Evolutionary conservation across 2,329 filamentous ascomycete genomes (phyloP), one percentile per base, ranked within the genome.

Genomic region (Lecanosticta acicola): DNA sequence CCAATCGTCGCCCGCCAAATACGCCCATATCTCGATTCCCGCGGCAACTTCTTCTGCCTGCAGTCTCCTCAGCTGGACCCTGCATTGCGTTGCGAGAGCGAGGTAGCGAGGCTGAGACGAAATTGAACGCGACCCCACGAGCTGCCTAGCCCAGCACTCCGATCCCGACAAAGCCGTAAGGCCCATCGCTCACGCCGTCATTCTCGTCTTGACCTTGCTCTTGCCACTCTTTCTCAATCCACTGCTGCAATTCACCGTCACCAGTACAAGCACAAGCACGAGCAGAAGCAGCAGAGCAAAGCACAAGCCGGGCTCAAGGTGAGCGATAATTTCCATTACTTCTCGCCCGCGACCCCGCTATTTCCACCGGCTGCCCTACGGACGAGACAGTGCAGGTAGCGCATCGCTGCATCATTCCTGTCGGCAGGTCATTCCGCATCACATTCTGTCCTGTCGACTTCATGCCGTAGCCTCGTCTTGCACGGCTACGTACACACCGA

Each of bases 181-280:
- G n/a, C 24, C 39, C 39, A 41, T 10, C 32, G n/a, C 16, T 34
- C 14, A n/a, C 39, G 39, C 39, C 39, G 39, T 34, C 39, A 41
- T 19, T 17, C 39, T 32, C 19, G 11, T 24, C 19, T 20, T 38
- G 10, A 11, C 14, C 16, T n/a, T 32, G 10, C 39, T 20, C 26
- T 17, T 5, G 7, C 35, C 18, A 18, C 16, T 37, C 35, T 11
- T n/a, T 41, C 39, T 41, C 39, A 32, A 18, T 19, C 16, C 29
- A 20, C 29, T 32, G 9, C 16, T 17, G n/a, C 33, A n/a, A 7
- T 35, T n/a, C n/a, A n/a, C n/a, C n/a, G n/a, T n/a, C n/a, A n/a
- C n/a, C n/a, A n/a, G n/a, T n/a, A n/a, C n/a, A n/a, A n/a, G n/a
- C n/a, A n/a, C n/a, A n/a, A n/a, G n/a, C 24, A 29, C 24, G 24